Evolutionary conservation across 495 filamentous ascomycete genomes (phyloP).

Genomic region (Hypoxylon rickii): DNA sequence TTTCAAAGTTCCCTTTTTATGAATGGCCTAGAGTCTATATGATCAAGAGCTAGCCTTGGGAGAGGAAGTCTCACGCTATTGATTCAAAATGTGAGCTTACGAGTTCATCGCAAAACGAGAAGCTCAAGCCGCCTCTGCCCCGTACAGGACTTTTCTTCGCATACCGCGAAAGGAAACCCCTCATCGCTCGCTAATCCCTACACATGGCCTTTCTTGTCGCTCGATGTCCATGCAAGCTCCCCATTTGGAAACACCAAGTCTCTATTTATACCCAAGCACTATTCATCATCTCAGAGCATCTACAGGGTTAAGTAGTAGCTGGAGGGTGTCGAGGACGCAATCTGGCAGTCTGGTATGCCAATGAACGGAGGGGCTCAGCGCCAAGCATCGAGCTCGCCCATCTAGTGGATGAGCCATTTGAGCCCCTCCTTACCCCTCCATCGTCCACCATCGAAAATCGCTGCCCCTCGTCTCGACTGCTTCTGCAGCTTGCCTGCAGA

Average conservation of each 20-base stretch:
- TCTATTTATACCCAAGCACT: slow-evolving; percentile 29
- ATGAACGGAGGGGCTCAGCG: slow-evolving; percentile 16
- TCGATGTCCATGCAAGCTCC: slow-evolving; percentile 8
- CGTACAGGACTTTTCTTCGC: background rate
- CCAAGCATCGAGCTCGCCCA: slow-evolving; percentile 22
- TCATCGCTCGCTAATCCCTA: slow-evolving; percentile 10
- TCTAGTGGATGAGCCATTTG: slow-evolving; percentile 28
- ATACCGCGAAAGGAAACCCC: background rate
- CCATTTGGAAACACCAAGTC: slow-evolving; percentile 12
- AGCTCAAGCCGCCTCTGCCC: too few relatives aligned
- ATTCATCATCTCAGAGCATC: background rate
- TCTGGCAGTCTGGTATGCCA: too few relatives aligned
- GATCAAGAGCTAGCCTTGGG: too few relatives aligned
- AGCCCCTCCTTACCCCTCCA: slow-evolving; percentile 44
- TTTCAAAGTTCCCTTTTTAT: too few relatives aligned
- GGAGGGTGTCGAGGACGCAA: too few relatives aligned
- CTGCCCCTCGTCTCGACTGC: slow-evolving; percentile 39
- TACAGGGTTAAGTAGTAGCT: background rate
- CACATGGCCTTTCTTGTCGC: slow-evolving; percentile 7
- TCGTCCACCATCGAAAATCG: slow-evolving; percentile 20
- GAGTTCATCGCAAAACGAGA: too few relatives aligned
- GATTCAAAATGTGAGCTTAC: too few relatives aligned
- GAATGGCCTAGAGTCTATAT: too few relatives aligned
- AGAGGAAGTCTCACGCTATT: too few relatives aligned
- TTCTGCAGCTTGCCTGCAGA: slow-evolving; percentile 36